A percentile compares a stretch with the other conserved stretches of the same genome.
Conservation (phyloP, 1,139 yeast species). For the Lodderomyces oxycetoniae region DNA sequence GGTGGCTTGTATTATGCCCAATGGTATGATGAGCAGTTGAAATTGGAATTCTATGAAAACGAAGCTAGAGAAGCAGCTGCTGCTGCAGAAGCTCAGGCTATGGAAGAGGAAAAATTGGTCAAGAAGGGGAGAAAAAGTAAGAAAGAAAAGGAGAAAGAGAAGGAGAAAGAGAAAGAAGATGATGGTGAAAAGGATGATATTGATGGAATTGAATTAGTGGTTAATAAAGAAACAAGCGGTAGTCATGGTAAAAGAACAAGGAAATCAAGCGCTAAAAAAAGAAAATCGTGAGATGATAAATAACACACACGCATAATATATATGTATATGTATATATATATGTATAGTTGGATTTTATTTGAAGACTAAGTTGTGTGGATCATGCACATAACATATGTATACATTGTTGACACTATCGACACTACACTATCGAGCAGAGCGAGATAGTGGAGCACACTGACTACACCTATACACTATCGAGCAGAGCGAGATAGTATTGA, state of each 20-base stretch:
- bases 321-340: too few species aligned
- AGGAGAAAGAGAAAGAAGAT: slow-evolving; percentile 15
- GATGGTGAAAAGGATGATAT: neutral
- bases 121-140: slow-evolving; percentile 15
- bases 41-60: slow-evolving; percentile 44
- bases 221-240: neutral
- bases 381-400: too few species aligned
- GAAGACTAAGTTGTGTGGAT: too few species aligned
- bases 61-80: slow-evolving; percentile 33
- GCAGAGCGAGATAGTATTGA: too few species aligned
- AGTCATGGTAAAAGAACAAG: neutral
- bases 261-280: slow-evolving; percentile 1
- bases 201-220: neutral
- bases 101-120: slow-evolving; percentile 17
- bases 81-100: slow-evolving; percentile 19
- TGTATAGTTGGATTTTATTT: too few species aligned
- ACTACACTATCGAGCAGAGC: too few species aligned
- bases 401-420: too few species aligned
- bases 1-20: slow-evolving; percentile 88
- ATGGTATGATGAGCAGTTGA: slow-evolving; percentile 60
- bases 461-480: too few species aligned
- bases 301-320: too few species aligned
- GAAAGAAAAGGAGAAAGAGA: slow-evolving; percentile 17
- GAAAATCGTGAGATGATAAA: slow-evolving; percentile 1
- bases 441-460: too few species aligned